Conservation (phyloP, 345 rosid genomes). For the Sapria himalayana region DNA sequence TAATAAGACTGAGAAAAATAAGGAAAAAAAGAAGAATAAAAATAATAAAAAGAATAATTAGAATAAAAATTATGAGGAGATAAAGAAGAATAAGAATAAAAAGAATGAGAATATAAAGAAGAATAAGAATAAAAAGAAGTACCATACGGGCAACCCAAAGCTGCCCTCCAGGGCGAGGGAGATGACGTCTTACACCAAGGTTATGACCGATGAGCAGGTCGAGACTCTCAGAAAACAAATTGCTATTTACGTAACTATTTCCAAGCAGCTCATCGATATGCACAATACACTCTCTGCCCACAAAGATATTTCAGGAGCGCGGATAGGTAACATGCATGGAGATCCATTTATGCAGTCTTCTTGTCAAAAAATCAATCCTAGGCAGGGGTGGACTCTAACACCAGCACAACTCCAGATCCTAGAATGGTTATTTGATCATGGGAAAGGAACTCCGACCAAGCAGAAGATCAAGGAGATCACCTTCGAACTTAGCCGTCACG, state of each 20-base stretch:
- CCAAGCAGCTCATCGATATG: slow-evolving; percentile 93
- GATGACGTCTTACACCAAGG: too few species aligned
- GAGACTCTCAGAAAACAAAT: slow-evolving; percentile 85
- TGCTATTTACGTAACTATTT: slow-evolving; percentile 79
- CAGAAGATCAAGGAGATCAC: slow-evolving; percentile 93
- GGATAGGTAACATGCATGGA: slow-evolving; percentile 50
- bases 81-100: too few species aligned
- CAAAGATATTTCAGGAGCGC: slow-evolving; percentile 68
- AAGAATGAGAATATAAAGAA: too few species aligned
- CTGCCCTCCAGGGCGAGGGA: too few species aligned
- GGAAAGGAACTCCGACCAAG: slow-evolving; percentile 92
- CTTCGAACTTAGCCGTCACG: slow-evolving; percentile 77
- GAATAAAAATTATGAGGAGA: too few species aligned
- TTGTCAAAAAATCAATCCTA: slow-evolving; percentile 71
- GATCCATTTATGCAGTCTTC: slow-evolving; percentile 41
- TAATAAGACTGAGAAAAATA: too few species aligned
- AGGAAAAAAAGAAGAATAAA: too few species aligned
- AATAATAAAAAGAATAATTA: too few species aligned
- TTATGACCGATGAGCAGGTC: slow-evolving; percentile 94
- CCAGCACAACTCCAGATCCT: slow-evolving; percentile 78
- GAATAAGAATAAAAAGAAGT: too few species aligned
- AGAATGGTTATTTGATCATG: slow-evolving; percentile 78
- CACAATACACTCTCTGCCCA: slow-evolving; percentile 77
- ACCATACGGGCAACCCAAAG: too few species aligned
- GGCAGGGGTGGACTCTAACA: slow-evolving; percentile 98